phyloP scores from a whole-genome alignment of 768 basidiomycete genomes.

The Brasilioporus rufonigricans region DNA sequence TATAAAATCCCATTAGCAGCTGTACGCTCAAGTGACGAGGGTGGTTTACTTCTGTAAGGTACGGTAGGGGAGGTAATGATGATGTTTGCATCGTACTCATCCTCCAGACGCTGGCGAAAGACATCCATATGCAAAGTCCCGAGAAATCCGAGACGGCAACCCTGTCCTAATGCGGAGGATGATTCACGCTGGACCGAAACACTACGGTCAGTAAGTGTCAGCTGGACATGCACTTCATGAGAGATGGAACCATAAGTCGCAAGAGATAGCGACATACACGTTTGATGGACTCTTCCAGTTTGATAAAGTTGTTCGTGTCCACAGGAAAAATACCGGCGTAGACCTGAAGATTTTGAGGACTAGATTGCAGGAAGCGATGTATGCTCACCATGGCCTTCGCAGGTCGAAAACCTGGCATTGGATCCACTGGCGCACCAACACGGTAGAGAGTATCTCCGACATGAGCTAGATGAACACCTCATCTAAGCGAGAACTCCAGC shows the following conservation, averaged over 20 bases:
- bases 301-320: constrained; percentile 86
- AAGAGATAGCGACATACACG: constrained; percentile 49
- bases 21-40: neutral
- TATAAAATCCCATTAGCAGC: constrained; percentile 28
- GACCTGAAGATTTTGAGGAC: constrained; percentile 50
- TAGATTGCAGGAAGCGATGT: neutral
- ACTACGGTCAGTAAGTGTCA: constrained; percentile 83
- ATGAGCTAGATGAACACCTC: constrained; percentile 56
- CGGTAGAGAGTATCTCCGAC: constrained; percentile 92
- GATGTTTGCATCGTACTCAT: constrained; percentile 93
- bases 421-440: constrained; percentile 67
- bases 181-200: constrained; percentile 91
- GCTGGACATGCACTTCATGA: constrained; percentile 38
- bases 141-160: constrained; percentile 91
- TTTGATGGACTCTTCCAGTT: constrained; percentile 94
- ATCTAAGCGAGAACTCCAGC: neutral
- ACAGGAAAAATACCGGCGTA: constrained; percentile 95
- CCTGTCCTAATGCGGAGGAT: constrained; percentile 92
- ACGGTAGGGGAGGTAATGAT: constrained; percentile 97
- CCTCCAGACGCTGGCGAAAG: constrained; percentile 92
- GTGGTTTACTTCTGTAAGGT: constrained; percentile 71
- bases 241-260: constrained; percentile 1
- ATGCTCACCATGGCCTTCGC: constrained; percentile 84
- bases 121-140: constrained; percentile 97
- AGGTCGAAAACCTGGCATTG: constrained; percentile 89